These are phyloP conservation scores for Cadophora gregata DNA, from an alignment of 2,329 filamentous ascomycete species.

Conservation along the genomic window DNA sequence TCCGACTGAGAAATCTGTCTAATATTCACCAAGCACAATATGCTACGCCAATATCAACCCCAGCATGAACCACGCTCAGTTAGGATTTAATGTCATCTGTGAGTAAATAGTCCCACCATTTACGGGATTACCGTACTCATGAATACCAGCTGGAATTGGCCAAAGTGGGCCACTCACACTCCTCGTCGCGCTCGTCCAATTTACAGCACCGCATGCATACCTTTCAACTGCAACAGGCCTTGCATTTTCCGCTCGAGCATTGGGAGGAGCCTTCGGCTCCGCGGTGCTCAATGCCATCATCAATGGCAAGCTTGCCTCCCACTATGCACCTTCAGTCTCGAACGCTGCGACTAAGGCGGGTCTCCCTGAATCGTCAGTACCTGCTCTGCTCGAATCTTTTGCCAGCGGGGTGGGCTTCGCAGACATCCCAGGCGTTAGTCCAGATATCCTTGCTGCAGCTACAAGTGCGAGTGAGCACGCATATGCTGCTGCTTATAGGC, in stretches of 20 bases:
- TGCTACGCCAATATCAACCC: constrained; percentile 54
- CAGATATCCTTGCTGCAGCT: constrained; percentile 48
- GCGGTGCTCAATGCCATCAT: constrained; percentile 59
- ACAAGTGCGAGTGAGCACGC: constrained; percentile 50
- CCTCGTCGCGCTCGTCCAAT: constrained; percentile 57
- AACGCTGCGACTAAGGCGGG: constrained; percentile 52
- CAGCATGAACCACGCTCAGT: constrained; percentile 51
- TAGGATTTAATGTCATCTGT: constrained; percentile 53
- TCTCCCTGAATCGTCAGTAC: constrained; percentile 47
- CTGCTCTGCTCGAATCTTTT: constrained; percentile 49
- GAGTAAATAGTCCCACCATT: background rate
- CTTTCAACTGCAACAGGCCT: constrained; percentile 60
- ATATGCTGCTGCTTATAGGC: constrained; percentile 55
- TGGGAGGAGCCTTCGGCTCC: constrained; percentile 59
- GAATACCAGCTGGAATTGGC: constrained; percentile 50
- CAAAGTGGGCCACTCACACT: constrained; percentile 57
- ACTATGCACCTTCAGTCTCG: constrained; percentile 50
- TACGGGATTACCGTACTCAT: constrained; percentile 6
- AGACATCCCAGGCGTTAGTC: constrained; percentile 47
- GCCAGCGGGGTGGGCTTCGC: constrained; percentile 44
- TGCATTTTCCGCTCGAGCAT: constrained; percentile 58
- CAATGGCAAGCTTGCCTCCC: constrained; percentile 51
- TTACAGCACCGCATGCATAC: constrained; percentile 58
- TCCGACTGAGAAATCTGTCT: constrained; percentile 19
- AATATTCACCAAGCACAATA: constrained; percentile 47